Evolutionary conservation across 2,329 filamentous ascomycete species (phyloP), one percentile per base, ranked within the genome.

Genomic region (Hypomyces perniciosus): DNA sequence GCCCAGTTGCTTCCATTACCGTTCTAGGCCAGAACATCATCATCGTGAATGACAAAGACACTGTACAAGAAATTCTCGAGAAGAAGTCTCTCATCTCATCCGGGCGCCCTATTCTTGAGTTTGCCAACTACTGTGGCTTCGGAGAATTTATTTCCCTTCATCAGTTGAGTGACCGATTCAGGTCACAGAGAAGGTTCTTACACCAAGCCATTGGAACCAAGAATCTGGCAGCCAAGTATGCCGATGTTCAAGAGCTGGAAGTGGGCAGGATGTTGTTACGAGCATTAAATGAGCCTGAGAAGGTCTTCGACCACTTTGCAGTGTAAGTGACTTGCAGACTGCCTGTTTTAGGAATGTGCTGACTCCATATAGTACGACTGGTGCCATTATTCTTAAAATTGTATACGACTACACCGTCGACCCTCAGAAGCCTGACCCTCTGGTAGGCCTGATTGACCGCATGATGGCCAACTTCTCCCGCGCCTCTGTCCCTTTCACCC

Each of bases 41-140:
- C 39, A 56, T 75, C 27, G 46, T 74, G 1, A 65, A 73, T 46
- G 67, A 70, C 50, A 56, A 60, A 46, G 55, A 65, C 6, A 54
- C 67, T 5, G 67, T 68, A 0, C 50, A 61, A 3, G 64, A 71
- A 4, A 59, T 73, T 6, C 51, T 73, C 28, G 67, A 67, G n/a
- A 67, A 67, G 53, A 58, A 44, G n/a, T 64, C 62, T 0, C 46
- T 61, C 4, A 62, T 58, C 33, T 62, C 63, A 2, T 64, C 47
- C 2, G 35, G 33, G 1, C 37, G 47, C n/a, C 51, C 47, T 6
- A 9, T 20, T 4, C 4, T 50, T 0, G 41, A 46, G 26, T 53
- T 53, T 42, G 47, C 41, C 9, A 38, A 46, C 4, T 43, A 37
- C 5, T 42, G 42, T 9, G 51, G 47, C 30, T 53, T 28, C 13